Evolutionary conservation across 768 basidiomycete genomes (phyloP).

Genomic region (Daedalea quercina): DNA sequence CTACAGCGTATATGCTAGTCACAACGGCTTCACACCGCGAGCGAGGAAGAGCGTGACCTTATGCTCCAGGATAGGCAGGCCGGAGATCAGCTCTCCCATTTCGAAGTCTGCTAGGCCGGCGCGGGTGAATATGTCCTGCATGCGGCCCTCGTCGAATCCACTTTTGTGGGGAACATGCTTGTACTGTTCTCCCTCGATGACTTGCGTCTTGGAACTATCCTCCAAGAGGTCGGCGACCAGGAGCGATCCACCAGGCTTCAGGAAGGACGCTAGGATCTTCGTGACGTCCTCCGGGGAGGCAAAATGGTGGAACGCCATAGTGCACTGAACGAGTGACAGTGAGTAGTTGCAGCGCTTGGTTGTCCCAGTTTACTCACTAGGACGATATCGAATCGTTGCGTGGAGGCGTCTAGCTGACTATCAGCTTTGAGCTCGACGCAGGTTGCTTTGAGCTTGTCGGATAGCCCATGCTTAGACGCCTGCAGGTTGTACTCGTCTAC

Average conservation of each 20-base stretch:
- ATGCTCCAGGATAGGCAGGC: neutral
- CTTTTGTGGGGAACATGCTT: conserved; percentile 46
- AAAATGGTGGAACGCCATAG: conserved; percentile 59
- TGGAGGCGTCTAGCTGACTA: conserved; percentile 39
- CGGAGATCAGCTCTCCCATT: neutral
- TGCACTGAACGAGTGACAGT: conserved; percentile 39
- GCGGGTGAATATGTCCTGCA: conserved; percentile 42
- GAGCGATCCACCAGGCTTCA: conserved; percentile 57
- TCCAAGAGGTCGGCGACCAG: conserved; percentile 50
- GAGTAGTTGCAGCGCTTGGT: neutral
- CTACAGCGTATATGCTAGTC: too few species aligned
- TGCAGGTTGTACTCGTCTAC: conserved; percentile 60
- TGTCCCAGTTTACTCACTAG: conserved; percentile 41
- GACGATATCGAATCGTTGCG: conserved; percentile 61
- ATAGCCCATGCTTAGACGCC: conserved; percentile 49
- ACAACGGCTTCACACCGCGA: neutral
- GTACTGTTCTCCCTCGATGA: conserved; percentile 26
- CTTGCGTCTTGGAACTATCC: conserved; percentile 25
- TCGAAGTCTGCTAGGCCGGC: conserved; percentile 44
- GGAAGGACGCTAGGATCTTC: conserved; percentile 40
- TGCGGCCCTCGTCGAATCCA: conserved; percentile 46
- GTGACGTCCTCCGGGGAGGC: conserved; percentile 44
- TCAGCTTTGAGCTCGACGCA: conserved; percentile 43
- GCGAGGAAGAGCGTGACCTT: neutral
- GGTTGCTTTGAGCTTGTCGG: conserved; percentile 62